Evolutionary conservation across 2,329 filamentous ascomycete species (phyloP).

Genomic region (Talaromyces sp.): DNA sequence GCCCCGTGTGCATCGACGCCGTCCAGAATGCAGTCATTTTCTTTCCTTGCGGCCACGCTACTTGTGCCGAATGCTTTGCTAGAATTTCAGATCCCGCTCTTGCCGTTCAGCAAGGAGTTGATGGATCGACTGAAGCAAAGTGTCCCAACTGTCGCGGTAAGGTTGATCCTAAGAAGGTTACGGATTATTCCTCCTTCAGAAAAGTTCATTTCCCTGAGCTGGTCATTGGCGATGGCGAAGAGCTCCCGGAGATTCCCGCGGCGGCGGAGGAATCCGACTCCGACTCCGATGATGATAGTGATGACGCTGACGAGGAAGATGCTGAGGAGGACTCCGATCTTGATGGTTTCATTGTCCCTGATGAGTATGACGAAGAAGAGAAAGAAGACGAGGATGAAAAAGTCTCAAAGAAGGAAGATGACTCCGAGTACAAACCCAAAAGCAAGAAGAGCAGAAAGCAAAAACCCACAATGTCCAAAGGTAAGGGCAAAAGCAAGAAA

Average conservation of each 20-base stretch:
- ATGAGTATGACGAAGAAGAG: slow-evolving; percentile 27
- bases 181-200: slow-evolving; percentile 70
- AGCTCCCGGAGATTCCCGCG: neutral
- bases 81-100: slow-evolving; percentile 62
- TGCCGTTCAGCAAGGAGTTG: slow-evolving; percentile 58
- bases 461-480: slow-evolving; percentile 18
- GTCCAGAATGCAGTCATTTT: slow-evolving; percentile 72
- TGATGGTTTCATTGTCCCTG: slow-evolving; percentile 19
- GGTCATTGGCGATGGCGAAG: slow-evolving; percentile 23
- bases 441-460: neutral
- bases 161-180: slow-evolving; percentile 65
- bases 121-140: slow-evolving; percentile 51
- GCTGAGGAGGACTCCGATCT: slow-evolving; percentile 31
- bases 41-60: slow-evolving; percentile 77
- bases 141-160: slow-evolving; percentile 73
- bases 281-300: slow-evolving; percentile 27
- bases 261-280: slow-evolving; percentile 38
- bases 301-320: slow-evolving; percentile 46
- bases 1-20: slow-evolving; percentile 76
- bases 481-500: slow-evolving; percentile 36
- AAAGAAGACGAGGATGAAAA: slow-evolving; percentile 20
- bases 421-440: neutral
- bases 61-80: slow-evolving; percentile 72
- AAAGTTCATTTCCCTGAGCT: slow-evolving; percentile 63
- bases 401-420: slow-evolving; percentile 5